Base-by-base conservation (phyloP, 192 early-diverging fungal genomes). In the Gonapodya sp. region DNA sequence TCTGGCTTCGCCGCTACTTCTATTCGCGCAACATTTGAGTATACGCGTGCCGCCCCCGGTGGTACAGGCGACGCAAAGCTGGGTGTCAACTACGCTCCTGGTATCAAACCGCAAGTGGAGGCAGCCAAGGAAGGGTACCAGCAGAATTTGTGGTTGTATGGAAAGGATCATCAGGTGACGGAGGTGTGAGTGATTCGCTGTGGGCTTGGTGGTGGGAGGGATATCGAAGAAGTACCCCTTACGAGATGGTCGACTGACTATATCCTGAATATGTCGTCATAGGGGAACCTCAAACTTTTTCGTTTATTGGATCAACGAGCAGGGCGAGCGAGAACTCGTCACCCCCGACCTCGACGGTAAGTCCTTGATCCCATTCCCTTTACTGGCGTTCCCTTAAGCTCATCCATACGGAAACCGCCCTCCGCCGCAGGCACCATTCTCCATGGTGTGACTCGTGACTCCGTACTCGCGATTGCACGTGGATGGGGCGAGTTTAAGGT, bases 131-230 rank as follows among this genome's bases (percentile, higher is more conserved):
- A 93, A 81, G 97, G 97, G 1, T 96, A 92, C 86, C 93, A 94
- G 84, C 97, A 98, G 84, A 95, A 95, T 86, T 88, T 98, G 83
- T 98, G 97, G 97, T 86, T 96, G 31, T 96, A 96, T 87, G 97
- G 97, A 81, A 80, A 88, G 31, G 88, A 97, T 30, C 88, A 94
- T 82, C 87, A 93, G 83, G 86, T 98, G 77, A 98, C 95, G 75
- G 97, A 98, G 87, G 86, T 34, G 75, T 77, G 18, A 34, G 75
- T 77, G 2, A 14, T 34, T 34, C 24, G 35, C 73, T n/a, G n/a
- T n/a, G n/a, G n/a, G n/a, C n/a, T n/a, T n/a, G n/a, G n/a, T n/a
- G n/a, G n/a, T n/a, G n/a, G n/a, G n/a, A n/a, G n/a, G n/a, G n/a
- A n/a, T n/a, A n/a, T n/a, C n/a, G n/a, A n/a, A n/a, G n/a, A n/a